These are phyloP conservation scores for Neurospora intermedia DNA, from an alignment of 495 filamentous ascomycete species.

Conservation along the genomic window DNA sequence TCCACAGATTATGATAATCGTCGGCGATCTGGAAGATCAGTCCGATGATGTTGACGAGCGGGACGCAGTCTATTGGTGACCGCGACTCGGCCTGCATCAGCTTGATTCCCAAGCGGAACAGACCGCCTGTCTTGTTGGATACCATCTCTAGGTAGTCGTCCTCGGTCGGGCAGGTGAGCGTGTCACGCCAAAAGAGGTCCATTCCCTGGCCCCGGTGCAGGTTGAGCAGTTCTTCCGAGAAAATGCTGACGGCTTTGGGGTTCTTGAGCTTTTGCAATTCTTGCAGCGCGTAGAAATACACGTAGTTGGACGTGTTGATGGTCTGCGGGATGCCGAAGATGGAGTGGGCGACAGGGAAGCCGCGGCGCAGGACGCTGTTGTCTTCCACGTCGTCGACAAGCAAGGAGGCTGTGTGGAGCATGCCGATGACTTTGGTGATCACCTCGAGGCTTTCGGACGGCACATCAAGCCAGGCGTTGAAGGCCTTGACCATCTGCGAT, in stretches of 20 bases:
- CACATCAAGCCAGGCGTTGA: conserved; percentile 83
- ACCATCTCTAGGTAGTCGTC: conserved; percentile 99
- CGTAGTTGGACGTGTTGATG: conserved; percentile 94
- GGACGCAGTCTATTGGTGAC: conserved; percentile 58
- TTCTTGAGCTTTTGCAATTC: conserved; percentile 70
- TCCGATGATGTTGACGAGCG: conserved; percentile 81
- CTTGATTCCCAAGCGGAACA: conserved; percentile 89
- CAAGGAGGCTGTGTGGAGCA: conserved; percentile 89
- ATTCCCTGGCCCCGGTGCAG: conserved; percentile 94
- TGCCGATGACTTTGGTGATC: conserved; percentile 79
- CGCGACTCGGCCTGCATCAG: conserved; percentile 88
- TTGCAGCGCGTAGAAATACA: conserved; percentile 84
- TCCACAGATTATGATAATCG: conserved; percentile 85
- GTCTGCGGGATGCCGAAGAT: conserved; percentile 96
- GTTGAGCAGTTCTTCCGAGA: conserved; percentile 81
- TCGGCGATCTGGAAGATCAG: conserved; percentile 95
- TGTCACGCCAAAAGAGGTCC: conserved; percentile 96
- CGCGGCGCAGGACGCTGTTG: conserved; percentile 70
- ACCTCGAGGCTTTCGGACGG: conserved; percentile 64
- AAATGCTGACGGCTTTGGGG: conserved; percentile 61
- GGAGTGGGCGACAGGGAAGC: conserved; percentile 81
- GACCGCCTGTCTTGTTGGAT: conserved; percentile 90
- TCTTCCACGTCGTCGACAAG: conserved; percentile 93
- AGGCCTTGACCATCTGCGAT: conserved; percentile 73
- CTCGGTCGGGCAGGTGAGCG: conserved; percentile 83